Evolutionary conservation across 176 grass and related monocot species (phyloP), one percentile per base, ranked within the genome.

Genomic region (Aegilops sharonensis): DNA sequence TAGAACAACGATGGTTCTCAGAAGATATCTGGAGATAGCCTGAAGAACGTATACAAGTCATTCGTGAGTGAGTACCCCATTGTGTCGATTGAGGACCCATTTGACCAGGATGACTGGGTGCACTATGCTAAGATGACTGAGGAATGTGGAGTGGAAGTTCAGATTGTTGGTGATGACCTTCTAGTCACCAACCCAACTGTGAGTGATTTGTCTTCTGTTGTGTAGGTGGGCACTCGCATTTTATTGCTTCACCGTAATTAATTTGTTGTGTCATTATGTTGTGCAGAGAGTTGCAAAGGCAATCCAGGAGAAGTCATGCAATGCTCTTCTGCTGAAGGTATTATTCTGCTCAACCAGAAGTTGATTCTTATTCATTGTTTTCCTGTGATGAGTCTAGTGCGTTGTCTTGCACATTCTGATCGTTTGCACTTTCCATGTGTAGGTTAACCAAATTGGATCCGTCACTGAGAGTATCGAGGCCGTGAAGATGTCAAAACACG

Each of bases 31-130:
- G 94, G 97, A 32, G 94, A 99, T 68, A 94, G 94, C 87, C 68
- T 99, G 87, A 99, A 95, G 67, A 92, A 99, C 31, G 90, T 99
- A 3, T 99, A 99, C 97, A 99, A 99, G 80, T 92, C 97, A 32
- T 99, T 99, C 73, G 93, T 92, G 4, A 68, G 42, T 4, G 96
- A 91, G 75, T 98, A 98, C 77, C 95, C 95, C 63, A 98, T 98
- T 84, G 93, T 88, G 6, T 98, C 95, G 1, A 98, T 98, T 62
- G 96, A 98, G 72, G 96, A 98, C 56, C 96, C 96, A 10, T 98
- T 98, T 91, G 96, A 98, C 80, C 96, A 95, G 91, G 96, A 98
- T 83, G 93, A 98, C 75, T 98, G 96, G 96, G 59, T 37, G 6
- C 88, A 93, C 84, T 98, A 98, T 84, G 85, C 96, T 65, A 98